Evolutionary conservation across 306 rosid genomes (phyloP), one percentile per base, ranked within the genome.

Genomic region (Vachellia collinsii): DNA sequence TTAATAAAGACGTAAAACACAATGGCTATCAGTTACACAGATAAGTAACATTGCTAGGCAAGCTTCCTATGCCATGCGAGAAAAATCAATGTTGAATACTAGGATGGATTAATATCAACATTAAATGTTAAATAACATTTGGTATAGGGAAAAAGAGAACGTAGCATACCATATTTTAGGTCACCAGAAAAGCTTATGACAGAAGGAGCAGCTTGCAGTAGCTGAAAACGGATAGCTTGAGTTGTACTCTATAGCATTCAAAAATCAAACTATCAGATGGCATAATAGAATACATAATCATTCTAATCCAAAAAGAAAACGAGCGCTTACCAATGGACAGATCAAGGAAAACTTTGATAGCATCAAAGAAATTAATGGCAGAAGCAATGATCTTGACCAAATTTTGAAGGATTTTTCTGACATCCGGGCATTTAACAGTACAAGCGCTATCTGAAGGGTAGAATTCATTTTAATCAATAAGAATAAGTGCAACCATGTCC

Each of bases 281-380:
- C 73, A 58, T 74, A 51, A 74, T 39, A 54, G 17, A 79, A 84
- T 70, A 79, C 63, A 74, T n/a, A 74, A 48, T n/a, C 16, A 75
- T 39, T 63, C 36, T 17, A 54, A 75, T 53, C 39, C 53, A 58
- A 70, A 53, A 74, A 62, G 76, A 75, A 22, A 1, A 56, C 77
- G 14, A 34, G 68, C 22, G 66, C 91, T 42, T 94, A 94, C 98
- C 97, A 94, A 86, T 34, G 98, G 97, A 34, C 82, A 85, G 81
- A 94, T 94, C 94, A 94, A 85, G 19, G 97, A 86, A 85, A 94
- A 94, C 79, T 94, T 91, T 48, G 98, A 92, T 77, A 94, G 89
- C 94, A 94, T 90, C 82, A 91, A 79, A 1, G 97, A 91, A 86
- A 94, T 84, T 80, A 94, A 82, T 1, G 98, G 98, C 75, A 88